phyloP scores from a whole-genome alignment of 345 rosid genomes.

The Syzygium oleosum region DNA sequence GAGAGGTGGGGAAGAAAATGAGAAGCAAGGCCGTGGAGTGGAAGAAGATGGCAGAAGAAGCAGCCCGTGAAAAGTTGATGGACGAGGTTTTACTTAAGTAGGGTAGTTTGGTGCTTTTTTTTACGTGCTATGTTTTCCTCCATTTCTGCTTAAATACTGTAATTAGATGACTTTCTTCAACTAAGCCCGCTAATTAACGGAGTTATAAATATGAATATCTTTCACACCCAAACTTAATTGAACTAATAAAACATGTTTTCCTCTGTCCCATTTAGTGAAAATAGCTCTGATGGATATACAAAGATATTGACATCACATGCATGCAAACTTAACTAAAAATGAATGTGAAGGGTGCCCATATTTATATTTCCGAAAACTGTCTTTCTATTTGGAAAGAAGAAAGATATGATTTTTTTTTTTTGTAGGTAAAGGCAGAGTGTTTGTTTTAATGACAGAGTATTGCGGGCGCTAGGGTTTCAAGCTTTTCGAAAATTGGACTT shows the following conservation, averaged over 20 bases:
- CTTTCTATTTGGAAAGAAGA: too few relatives aligned
- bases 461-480: not conserved
- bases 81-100: not conserved
- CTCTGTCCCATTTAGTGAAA: too few relatives aligned
- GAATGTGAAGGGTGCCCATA: too few relatives aligned
- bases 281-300: too few relatives aligned
- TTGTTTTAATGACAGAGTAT: not conserved
- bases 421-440: not conserved
- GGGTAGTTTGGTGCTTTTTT: not conserved
- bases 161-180: not conserved
- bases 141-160: too few relatives aligned
- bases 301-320: too few relatives aligned
- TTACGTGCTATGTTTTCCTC: not conserved
- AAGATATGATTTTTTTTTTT: not conserved
- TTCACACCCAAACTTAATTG: too few relatives aligned
- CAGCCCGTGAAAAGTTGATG: not conserved
- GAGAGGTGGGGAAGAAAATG: conserved; percentile 13
- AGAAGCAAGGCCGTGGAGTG: conserved; percentile 13
- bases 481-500: not conserved
- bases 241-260: too few relatives aligned
- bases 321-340: too few relatives aligned
- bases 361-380: too few relatives aligned
- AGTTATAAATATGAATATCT: too few relatives aligned
- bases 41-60: conserved; percentile 16
- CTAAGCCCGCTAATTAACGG: too few relatives aligned